Conservation (phyloP, 495 filamentous ascomycete species). For the Aspergillus sclerotiicarbonarius region DNA sequence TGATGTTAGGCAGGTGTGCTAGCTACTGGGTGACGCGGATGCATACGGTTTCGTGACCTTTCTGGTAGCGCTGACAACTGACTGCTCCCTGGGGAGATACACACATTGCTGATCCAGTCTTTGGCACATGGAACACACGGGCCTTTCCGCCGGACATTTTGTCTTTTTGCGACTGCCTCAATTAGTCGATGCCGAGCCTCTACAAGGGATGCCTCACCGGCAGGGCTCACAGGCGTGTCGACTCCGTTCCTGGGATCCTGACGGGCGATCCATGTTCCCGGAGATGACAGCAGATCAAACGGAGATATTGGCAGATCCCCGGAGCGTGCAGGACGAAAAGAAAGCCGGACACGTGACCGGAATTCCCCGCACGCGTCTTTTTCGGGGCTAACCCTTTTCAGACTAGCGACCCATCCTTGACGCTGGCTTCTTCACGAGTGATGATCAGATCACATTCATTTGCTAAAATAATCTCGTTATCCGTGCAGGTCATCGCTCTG, state of each 20-base stretch:
- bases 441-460: too few species aligned
- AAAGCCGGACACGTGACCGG: too few species aligned
- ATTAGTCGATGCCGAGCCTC: background rate
- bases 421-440: too few species aligned
- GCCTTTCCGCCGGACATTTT: conserved; percentile 14
- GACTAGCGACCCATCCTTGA: too few species aligned
- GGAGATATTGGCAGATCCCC: too few species aligned
- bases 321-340: too few species aligned
- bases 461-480: too few species aligned
- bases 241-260: background rate
- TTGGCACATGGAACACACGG: conserved; percentile 12
- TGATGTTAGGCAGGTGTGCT: background rate
- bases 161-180: conserved; percentile 11
- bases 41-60: background rate
- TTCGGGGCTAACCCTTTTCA: too few species aligned
- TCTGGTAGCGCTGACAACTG: background rate
- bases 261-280: background rate
- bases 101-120: conserved; percentile 12
- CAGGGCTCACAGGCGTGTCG: conserved; percentile 11
- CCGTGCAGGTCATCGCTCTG: too few species aligned
- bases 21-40: background rate
- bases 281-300: too few species aligned
- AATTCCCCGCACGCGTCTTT: too few species aligned
- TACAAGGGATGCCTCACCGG: conserved; percentile 4
- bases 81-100: background rate